These are phyloP conservation scores for Schizosaccharomyces versatilis DNA, from an alignment of 1,139 yeast genomes.

Conservation along the genomic window DNA sequence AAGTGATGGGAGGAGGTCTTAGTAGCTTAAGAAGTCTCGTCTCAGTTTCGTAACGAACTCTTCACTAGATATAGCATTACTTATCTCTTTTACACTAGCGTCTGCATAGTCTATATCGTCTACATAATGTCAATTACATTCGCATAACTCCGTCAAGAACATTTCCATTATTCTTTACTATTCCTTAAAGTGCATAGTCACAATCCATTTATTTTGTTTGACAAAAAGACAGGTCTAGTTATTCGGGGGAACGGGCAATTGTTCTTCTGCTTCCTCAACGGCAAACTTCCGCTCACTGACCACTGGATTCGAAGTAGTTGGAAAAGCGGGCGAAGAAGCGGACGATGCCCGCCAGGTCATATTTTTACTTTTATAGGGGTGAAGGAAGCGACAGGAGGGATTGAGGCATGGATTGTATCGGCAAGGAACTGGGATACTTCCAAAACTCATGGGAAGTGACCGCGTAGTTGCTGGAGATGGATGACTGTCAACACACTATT, in stretches of 20 bases:
- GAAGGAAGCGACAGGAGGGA: slow-evolving; percentile 1
- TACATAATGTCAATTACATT: no score
- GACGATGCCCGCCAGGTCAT: slow-evolving; percentile 1
- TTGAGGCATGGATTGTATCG: background rate
- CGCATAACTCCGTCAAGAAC: no score
- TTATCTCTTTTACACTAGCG: no score
- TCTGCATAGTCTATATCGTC: no score
- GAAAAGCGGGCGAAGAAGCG: background rate
- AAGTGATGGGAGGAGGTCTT: no score
- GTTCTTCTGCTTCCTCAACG: background rate
- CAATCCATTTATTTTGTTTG: no score
- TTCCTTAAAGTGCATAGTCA: no score
- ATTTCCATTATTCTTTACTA: no score
- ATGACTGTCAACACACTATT: background rate
- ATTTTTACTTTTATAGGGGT: background rate
- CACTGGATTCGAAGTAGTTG: background rate
- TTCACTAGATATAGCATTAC: no score
- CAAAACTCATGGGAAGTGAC: background rate
- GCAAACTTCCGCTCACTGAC: background rate
- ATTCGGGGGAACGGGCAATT: background rate
- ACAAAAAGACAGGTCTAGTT: no score
- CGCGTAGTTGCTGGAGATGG: slow-evolving; percentile 1
- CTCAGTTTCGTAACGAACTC: no score
- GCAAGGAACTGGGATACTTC: background rate
- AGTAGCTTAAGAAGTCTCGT: no score